A percentile compares a stretch with the other conserved stretches of the same genome.
These are phyloP conservation scores for Syzygium aqueum DNA, from an alignment of 345 rosid species.

Conservation along the genomic window DNA sequence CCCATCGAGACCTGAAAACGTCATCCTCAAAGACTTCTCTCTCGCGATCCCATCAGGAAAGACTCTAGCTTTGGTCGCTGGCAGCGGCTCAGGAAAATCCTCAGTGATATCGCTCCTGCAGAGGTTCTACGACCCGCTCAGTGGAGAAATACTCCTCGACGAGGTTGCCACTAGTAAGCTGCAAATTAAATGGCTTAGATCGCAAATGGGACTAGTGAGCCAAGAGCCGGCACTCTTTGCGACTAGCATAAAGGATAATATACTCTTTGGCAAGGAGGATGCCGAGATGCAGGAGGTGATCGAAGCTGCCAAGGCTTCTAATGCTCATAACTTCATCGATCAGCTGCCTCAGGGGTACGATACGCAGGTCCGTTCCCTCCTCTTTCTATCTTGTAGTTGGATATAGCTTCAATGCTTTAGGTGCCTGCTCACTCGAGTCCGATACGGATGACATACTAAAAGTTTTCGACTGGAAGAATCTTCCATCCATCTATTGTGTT, in stretches of 20 bases:
- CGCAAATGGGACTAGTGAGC: constrained; percentile 73
- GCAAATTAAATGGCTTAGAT: constrained; percentile 79
- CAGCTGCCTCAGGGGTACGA: constrained; percentile 58
- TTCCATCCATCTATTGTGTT: background rate
- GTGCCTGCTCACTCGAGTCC: background rate
- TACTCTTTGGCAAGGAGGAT: constrained; percentile 66
- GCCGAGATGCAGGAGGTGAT: constrained; percentile 44
- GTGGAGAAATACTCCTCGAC: constrained; percentile 64
- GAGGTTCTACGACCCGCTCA: constrained; percentile 67
- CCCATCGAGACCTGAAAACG: constrained; percentile 66
- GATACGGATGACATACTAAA: background rate
- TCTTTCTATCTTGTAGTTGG: background rate
- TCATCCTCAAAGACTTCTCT: constrained; percentile 43
- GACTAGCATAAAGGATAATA: constrained; percentile 64
- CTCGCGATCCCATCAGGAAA: constrained; percentile 56
- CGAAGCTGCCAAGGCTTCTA: constrained; percentile 58
- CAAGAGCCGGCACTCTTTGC: constrained; percentile 75
- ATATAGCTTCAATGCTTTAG: background rate
- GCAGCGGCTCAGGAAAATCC: constrained; percentile 90
- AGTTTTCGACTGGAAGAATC: background rate
- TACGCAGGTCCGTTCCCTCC: constrained; percentile 46
- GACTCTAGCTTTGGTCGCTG: constrained; percentile 77
- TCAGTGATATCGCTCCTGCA: constrained; percentile 72
- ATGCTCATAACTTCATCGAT: constrained; percentile 58
- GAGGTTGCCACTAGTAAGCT: constrained; percentile 40